Conservation (phyloP, 257 asterid species). For the Jacaranda copaia region DNA sequence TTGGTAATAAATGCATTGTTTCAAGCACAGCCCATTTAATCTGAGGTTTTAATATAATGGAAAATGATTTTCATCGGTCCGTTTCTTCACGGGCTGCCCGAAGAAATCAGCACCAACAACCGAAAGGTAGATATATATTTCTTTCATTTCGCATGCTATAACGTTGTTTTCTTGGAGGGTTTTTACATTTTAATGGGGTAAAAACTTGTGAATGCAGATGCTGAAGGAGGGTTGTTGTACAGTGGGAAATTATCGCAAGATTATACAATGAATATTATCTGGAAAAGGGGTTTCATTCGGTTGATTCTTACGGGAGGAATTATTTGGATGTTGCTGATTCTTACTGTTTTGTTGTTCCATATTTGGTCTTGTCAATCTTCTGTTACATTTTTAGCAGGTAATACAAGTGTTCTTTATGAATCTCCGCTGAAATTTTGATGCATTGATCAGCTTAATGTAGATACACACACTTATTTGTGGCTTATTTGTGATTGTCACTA, state of each 20-base stretch:
- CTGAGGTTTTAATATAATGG: constrained; percentile 45
- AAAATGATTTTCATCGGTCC: constrained; percentile 49
- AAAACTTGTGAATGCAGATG: constrained; percentile 44
- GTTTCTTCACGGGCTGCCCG: constrained; percentile 60
- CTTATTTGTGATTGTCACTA: neutral
- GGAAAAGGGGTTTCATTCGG: constrained; percentile 72
- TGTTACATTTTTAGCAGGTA: constrained; percentile 59
- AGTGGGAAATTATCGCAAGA: constrained; percentile 57
- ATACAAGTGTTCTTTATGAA: neutral
- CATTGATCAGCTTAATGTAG: neutral
- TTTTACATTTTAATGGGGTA: constrained; percentile 15
- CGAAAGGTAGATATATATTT: constrained; percentile 42
- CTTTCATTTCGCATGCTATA: neutral
- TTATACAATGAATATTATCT: constrained; percentile 47
- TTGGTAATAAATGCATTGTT: neutral
- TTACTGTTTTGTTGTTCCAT: constrained; percentile 60
- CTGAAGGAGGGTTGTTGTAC: constrained; percentile 38
- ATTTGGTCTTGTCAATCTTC: constrained; percentile 75
- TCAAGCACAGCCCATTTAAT: constrained; percentile 21
- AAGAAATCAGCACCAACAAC: constrained; percentile 52
- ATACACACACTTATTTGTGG: neutral
- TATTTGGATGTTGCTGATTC: constrained; percentile 65
- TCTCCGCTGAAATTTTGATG: constrained; percentile 25
- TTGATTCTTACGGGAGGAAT: constrained; percentile 62
- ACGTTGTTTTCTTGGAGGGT: constrained; percentile 17